Evolutionary conservation across 164 flowering plant genomes (phyloP), one percentile per base, ranked within the genome.

Genomic region (Dillenia suffruticosa): DNA sequence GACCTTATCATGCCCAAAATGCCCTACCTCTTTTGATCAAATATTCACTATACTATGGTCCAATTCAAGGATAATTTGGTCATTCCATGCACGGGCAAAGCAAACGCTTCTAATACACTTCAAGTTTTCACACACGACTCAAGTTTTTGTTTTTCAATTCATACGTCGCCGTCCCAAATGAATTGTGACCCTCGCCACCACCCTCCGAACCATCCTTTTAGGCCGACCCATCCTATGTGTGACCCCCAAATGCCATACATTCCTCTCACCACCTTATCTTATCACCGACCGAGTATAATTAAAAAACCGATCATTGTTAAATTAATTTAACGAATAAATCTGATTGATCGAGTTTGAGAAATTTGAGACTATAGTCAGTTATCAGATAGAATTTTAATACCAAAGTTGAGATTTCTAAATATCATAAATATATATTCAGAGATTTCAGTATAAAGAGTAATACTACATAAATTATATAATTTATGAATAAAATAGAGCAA

Each of bases 1-100:
- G 68, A 61, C 68, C 15, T 64, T 46, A 2, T 24, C 51, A 61
- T 56, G 63, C 60, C 69, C 44, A 56, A 68, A 63, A 46, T 56
- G 16, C 65, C 68, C 70, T 17, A 43, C 13, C 7, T 9, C 11
- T 5, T 15, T 7, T 19, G 9, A 46, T 0, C 13, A 2, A 8
- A 12, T 17, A 8, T 14, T 5, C 14, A 12, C 17, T 14, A 52
- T 5, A 15, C 40, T 5, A 52, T 52, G 24, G 3, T 52, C 22
- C 9, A 48, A 55, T 47, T 52, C 26, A 57, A 17, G 61, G 61
- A 15, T 4, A 57, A 9, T 64, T 57, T 17, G 6, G 56, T 57
- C 45, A 11, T 63, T 63, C 7, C 6, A 9, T 32, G 5, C 7
- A 32, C 40, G 7, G 7, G 6, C 6, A 32, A 44, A 12, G 15